Percentiles rank a stretch among this genome's conserved stretches.
Conservation (phyloP, 192 early-diverging fungal genomes). For the Gaertneriomyces sp. region DNA sequence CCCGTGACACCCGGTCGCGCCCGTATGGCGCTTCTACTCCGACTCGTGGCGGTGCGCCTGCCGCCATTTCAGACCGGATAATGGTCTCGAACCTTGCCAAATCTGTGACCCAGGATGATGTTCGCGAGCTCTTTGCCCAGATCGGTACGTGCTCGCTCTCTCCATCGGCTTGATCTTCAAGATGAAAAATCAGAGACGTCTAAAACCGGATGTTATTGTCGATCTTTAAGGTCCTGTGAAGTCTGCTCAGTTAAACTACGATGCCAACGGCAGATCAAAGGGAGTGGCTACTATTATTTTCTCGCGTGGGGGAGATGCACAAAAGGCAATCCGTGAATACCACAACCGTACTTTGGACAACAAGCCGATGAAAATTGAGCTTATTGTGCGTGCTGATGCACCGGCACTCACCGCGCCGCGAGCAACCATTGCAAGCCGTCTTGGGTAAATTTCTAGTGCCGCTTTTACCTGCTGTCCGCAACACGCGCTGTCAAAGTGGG, state of each 20-base stretch:
- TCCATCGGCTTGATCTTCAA: background rate
- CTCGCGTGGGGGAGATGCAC: conserved; percentile 23
- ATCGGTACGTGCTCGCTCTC: conserved; percentile 36
- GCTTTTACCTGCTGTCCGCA: too few species aligned
- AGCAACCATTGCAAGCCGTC: background rate
- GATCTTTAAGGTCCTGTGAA: conserved; percentile 37
- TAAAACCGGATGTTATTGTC: background rate
- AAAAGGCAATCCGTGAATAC: conserved; percentile 42
- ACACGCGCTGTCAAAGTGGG: too few species aligned
- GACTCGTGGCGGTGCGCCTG: background rate
- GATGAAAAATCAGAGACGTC: too few species aligned
- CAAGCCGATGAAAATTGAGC: conserved; percentile 48
- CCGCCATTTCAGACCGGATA: conserved; percentile 28
- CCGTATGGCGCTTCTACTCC: conserved; percentile 12
- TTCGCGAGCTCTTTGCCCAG: conserved; percentile 41
- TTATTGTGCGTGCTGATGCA: conserved; percentile 31
- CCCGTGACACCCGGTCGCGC: background rate
- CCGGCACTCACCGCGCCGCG: background rate
- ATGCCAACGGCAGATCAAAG: conserved; percentile 40
- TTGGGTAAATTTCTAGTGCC: background rate
- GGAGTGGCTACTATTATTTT: conserved; percentile 48
- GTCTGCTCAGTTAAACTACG: conserved; percentile 40
- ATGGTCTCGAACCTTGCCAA: conserved; percentile 43
- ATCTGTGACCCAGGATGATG: conserved; percentile 40
- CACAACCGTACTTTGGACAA: conserved; percentile 47